Percentiles rank a stretch among this genome's conserved stretches.
phyloP scores from a whole-genome alignment of 495 filamentous ascomycete genomes.

The Entonaema liquescens region DNA sequence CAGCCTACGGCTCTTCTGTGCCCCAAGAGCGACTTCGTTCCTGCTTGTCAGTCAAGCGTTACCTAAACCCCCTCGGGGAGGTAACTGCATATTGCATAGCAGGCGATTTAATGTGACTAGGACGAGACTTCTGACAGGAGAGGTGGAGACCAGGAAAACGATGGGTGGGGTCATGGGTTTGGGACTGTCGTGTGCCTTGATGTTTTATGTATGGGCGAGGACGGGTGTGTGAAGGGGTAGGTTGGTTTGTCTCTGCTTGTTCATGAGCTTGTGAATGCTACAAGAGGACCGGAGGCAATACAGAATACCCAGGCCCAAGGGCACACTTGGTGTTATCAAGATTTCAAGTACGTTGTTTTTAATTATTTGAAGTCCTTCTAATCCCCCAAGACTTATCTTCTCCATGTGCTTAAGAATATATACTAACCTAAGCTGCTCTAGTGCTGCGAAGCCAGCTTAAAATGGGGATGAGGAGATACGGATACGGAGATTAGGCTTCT shows the following conservation, averaged over 20 bases:
- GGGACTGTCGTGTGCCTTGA: background rate
- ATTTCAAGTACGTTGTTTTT: background rate
- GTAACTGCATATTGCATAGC: conserved; percentile 20
- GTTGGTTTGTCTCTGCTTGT: background rate
- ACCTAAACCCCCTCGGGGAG: background rate
- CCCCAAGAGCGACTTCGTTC: background rate
- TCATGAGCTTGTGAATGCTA: background rate
- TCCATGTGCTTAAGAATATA: background rate
- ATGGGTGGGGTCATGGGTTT: background rate
- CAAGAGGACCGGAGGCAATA: background rate
- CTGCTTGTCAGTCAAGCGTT: conserved; percentile 12
- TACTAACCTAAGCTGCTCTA: background rate
- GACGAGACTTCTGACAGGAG: background rate
- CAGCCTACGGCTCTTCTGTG: background rate
- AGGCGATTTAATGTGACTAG: conserved; percentile 15
- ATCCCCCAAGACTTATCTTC: background rate
- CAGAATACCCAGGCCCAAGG: too few relatives aligned
- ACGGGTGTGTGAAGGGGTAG: background rate
- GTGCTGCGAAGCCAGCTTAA: background rate
- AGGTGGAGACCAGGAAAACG: background rate
- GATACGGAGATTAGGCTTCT: background rate
- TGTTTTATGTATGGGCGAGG: background rate
- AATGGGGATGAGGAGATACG: background rate
- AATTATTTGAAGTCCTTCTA: background rate
- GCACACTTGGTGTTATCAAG: background rate